These are phyloP conservation scores for Hortiboletus rubellus DNA, from an alignment of 1,284 basidiomycete species.

Conservation along the genomic window DNA sequence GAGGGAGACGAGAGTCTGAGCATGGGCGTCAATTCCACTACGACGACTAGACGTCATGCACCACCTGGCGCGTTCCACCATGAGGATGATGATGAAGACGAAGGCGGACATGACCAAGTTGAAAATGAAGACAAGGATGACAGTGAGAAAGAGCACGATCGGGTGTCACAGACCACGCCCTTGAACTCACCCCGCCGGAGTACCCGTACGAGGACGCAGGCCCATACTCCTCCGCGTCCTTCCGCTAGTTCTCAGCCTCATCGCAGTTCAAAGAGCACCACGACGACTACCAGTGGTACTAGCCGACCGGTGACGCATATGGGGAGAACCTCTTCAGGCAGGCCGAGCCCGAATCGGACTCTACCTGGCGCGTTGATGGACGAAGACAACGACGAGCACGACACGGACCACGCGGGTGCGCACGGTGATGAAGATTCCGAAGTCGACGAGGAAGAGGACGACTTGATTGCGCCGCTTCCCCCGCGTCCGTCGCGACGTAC, in stretches of 20 bases:
- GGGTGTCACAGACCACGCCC: constrained; percentile 28
- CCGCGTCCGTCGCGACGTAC: constrained; percentile 31
- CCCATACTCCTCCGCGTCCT: constrained; percentile 15
- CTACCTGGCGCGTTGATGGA: constrained; percentile 59
- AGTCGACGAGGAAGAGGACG: constrained; percentile 42
- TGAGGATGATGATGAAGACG: constrained; percentile 22
- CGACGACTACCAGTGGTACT: not conserved
- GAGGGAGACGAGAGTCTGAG: constrained; percentile 6
- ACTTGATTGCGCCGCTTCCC: constrained; percentile 54
- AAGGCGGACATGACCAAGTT: constrained; percentile 3
- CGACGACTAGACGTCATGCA: constrained; percentile 8
- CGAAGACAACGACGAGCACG: constrained; percentile 41
- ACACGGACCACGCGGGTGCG: constrained; percentile 23
- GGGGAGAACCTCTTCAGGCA: constrained; percentile 11
- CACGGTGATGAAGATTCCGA: constrained; percentile 27
- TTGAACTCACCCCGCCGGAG: constrained; percentile 14
- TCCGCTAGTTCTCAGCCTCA: constrained; percentile 12
- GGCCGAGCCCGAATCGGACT: constrained; percentile 36
- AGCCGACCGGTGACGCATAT: constrained; percentile 7
- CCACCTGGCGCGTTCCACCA: constrained; percentile 28
- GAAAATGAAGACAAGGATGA: constrained; percentile 32
- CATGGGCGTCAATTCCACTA: constrained; percentile 2
- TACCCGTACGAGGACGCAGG: constrained; percentile 12
- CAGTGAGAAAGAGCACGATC: constrained; percentile 27
- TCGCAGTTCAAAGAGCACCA: constrained; percentile 7